phyloP scores from a whole-genome alignment of 257 asterid species.

The Petunia axillaris region DNA sequence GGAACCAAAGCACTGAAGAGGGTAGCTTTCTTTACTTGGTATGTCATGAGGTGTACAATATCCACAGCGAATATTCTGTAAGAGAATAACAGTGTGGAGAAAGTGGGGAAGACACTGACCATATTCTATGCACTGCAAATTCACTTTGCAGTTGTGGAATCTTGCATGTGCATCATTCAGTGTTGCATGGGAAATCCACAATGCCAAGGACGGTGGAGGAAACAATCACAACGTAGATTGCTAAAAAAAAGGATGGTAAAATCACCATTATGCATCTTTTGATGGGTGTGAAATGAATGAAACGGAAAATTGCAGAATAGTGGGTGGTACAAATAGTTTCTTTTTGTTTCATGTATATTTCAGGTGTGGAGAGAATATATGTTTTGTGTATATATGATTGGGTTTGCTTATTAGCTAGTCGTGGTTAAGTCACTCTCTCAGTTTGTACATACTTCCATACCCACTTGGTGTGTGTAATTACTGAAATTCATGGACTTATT shows the following conservation, averaged over 20 bases:
- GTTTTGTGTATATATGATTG: background rate
- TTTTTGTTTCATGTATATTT: background rate
- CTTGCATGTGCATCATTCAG: background rate
- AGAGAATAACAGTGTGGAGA: background rate
- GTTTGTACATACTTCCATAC: background rate
- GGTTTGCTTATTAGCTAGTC: background rate
- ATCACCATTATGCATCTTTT: background rate
- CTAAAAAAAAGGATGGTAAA: background rate
- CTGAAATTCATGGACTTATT: background rate
- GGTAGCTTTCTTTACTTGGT: background rate
- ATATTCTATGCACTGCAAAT: slow-evolving; percentile 12
- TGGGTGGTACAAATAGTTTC: background rate
- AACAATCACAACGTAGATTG: background rate
- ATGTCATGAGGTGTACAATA: background rate
- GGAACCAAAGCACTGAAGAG: background rate
- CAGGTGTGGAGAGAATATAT: background rate
- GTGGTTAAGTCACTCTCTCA: background rate
- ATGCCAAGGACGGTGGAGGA: slow-evolving; percentile 1
- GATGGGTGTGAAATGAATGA: background rate
- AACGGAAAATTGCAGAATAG: background rate
- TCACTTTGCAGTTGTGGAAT: background rate
- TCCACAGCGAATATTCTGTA: background rate
- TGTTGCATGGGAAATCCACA: background rate
- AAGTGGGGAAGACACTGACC: background rate
- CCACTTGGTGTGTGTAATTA: background rate